Conservation (phyloP, 805 yeast species). For the Pichia ethanolica region DNA sequence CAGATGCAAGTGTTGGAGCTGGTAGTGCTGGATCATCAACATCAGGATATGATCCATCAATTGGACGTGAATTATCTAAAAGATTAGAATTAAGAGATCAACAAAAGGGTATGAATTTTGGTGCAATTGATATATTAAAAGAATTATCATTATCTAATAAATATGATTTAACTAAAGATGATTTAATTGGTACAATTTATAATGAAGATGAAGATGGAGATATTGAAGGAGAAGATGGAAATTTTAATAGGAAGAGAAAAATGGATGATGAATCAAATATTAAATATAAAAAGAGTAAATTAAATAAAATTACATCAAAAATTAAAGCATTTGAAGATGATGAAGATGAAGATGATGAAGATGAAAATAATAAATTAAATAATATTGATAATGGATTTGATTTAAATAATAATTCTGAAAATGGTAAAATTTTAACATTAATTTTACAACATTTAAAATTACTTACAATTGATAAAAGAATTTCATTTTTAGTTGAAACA, state of each 20-base stretch:
- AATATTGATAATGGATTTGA: slow-evolving; percentile 14
- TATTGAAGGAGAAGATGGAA: slow-evolving; percentile 6
- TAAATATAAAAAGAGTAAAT: slow-evolving; percentile 6
- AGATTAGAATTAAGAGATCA: slow-evolving; percentile 29
- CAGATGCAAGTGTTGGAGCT: slow-evolving; percentile 23
- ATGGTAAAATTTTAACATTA: slow-evolving; percentile 18
- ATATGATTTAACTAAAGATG: slow-evolving; percentile 28
- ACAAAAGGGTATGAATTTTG: slow-evolving; percentile 31
- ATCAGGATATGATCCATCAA: slow-evolving; percentile 24
- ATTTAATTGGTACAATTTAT: slow-evolving; percentile 30
- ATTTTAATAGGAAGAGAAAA: slow-evolving; percentile 6
- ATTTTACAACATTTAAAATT: slow-evolving; percentile 57
- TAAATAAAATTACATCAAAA: slow-evolving; percentile 3
- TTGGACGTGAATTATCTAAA: slow-evolving; percentile 18
- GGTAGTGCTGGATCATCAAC: slow-evolving; percentile 12
- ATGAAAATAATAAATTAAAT: slow-evolving; percentile 17
- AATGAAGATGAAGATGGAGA: slow-evolving; percentile 17
- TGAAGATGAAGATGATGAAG: slow-evolving; percentile 19
- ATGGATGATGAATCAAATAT: slow-evolving; percentile 4
- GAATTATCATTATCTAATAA: slow-evolving; percentile 16
- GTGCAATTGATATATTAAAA: slow-evolving; percentile 35
- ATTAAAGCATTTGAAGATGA: slow-evolving; percentile 19
- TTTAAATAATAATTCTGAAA: slow-evolving; percentile 5
- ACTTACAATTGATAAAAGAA: slow-evolving; percentile 40
- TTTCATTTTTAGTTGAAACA: slow-evolving; percentile 56